Evolutionary conservation across 1,284 basidiomycete genomes (phyloP).

Genomic region (Puccinia hordei): DNA sequence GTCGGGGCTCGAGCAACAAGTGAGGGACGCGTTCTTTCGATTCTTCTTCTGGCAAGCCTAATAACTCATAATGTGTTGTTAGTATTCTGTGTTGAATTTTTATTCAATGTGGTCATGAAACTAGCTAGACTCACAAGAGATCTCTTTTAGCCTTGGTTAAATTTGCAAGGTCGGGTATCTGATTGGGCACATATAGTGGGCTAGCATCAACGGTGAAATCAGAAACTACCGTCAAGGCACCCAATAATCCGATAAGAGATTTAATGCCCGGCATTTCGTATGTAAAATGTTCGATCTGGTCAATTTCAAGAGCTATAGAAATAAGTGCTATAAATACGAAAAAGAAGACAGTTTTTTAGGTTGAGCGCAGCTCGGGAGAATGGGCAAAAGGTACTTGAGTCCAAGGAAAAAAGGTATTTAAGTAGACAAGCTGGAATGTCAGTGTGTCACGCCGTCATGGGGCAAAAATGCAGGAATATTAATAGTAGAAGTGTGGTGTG

Average conservation of each 20-base stretch:
- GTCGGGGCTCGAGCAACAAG: conserved; percentile 6
- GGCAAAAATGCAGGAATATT: not conserved
- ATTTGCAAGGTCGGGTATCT: not conserved
- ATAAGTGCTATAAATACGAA: not conserved
- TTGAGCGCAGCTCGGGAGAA: conserved; percentile 14
- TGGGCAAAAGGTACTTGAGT: not conserved
- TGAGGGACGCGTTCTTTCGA: not conserved
- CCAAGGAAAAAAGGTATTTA: not conserved
- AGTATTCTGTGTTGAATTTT: not conserved
- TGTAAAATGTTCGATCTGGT: not conserved
- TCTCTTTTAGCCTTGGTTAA: conserved; percentile 2
- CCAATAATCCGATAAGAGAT: not conserved
- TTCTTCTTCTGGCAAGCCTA: not conserved
- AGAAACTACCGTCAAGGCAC: not conserved
- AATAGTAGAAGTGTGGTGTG: not conserved
- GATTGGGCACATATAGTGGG: not conserved
- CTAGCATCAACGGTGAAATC: conserved; percentile 12
- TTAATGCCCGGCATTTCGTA: conserved; percentile 8
- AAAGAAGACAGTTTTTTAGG: not conserved
- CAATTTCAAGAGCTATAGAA: not conserved
- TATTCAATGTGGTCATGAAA: not conserved
- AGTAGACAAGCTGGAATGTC: not conserved
- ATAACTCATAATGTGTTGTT: not conserved
- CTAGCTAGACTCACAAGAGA: not conserved
- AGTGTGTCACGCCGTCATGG: not conserved